phyloP scores from a whole-genome alignment of 2,329 filamentous ascomycete species.

The Arthroderma sp. region DNA sequence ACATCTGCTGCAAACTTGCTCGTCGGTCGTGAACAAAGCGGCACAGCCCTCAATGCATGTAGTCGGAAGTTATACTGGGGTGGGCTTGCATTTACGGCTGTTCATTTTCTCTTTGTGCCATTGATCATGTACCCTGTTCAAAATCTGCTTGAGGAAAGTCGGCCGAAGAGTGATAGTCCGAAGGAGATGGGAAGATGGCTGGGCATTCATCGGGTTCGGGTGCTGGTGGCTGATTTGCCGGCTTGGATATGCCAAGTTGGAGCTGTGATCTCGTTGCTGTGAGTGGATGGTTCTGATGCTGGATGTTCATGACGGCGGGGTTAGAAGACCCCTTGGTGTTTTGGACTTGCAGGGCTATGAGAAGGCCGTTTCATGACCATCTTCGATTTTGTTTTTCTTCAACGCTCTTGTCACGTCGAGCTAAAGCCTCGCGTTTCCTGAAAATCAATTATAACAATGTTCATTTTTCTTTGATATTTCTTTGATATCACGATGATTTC shows the following conservation, averaged over 20 bases:
- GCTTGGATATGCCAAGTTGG: constrained; percentile 3
- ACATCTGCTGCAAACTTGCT: constrained; percentile 5
- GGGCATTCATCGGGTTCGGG: constrained; percentile 8
- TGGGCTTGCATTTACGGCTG: constrained; percentile 5
- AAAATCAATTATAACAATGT: too few relatives aligned
- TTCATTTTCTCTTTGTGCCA: constrained; percentile 10
- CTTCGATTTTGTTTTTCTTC: too few relatives aligned
- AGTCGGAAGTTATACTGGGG: constrained; percentile 4
- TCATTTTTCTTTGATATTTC: too few relatives aligned
- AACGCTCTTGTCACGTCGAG: too few relatives aligned
- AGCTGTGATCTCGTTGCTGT: too few relatives aligned
- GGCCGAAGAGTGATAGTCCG: neutral
- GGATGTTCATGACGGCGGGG: too few relatives aligned
- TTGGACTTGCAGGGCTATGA: too few relatives aligned
- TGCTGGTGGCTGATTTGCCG: constrained; percentile 7
- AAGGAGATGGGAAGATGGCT: constrained; percentile 8
- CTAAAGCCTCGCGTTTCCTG: too few relatives aligned
- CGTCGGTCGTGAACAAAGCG: neutral
- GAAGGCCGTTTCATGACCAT: too few relatives aligned
- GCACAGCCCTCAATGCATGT: neutral
- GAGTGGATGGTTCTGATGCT: too few relatives aligned
- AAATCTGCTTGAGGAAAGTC: constrained; percentile 6
- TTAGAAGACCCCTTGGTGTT: too few relatives aligned
- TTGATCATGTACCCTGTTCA: constrained; percentile 6
- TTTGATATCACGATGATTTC: too few relatives aligned